A percentile compares a stretch with the other conserved stretches of the same genome.
These are phyloP conservation scores for Ganoderma meredithae DNA, from an alignment of 1,284 basidiomycete species.

Conservation along the genomic window DNA sequence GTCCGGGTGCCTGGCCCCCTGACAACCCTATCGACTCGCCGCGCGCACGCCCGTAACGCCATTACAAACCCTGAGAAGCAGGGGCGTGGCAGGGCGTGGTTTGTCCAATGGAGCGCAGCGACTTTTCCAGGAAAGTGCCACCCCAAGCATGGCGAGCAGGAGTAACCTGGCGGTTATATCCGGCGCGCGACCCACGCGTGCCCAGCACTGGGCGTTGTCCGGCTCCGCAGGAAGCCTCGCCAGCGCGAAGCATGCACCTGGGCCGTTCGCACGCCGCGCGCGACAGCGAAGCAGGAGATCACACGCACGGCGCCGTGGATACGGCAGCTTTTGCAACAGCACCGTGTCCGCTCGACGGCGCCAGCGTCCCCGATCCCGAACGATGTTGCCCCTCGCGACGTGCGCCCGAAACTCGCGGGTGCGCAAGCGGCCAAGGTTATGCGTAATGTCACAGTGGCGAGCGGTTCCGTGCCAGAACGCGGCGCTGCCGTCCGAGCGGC, in stretches of 20 bases:
- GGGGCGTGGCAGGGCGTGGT: slow-evolving; percentile 8
- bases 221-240: slow-evolving; percentile 9
- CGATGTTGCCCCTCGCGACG: slow-evolving; percentile 1
- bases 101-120: background rate
- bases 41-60: slow-evolving; percentile 1
- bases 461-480: slow-evolving; percentile 3
- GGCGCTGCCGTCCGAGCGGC: background rate
- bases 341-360: background rate
- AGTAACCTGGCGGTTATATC: background rate
- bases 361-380: background rate
- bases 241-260: background rate
- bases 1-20: slow-evolving; percentile 13
- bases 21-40: slow-evolving; percentile 3
- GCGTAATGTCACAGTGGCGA: slow-evolving; percentile 1
- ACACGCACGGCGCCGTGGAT: slow-evolving; percentile 1
- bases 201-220: slow-evolving; percentile 5
- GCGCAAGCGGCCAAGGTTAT: background rate
- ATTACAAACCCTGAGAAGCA: slow-evolving; percentile 13
- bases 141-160: background rate
- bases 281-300: slow-evolving; percentile 2
- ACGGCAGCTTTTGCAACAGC: background rate
- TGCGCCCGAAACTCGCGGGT: slow-evolving; percentile 5
- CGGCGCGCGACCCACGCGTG: slow-evolving; percentile 1
- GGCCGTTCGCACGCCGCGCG: background rate
- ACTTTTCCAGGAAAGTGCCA: slow-evolving; percentile 7